Conservation (phyloP, 176 grass and related monocot genomes). For the Olyra latifolia region DNA sequence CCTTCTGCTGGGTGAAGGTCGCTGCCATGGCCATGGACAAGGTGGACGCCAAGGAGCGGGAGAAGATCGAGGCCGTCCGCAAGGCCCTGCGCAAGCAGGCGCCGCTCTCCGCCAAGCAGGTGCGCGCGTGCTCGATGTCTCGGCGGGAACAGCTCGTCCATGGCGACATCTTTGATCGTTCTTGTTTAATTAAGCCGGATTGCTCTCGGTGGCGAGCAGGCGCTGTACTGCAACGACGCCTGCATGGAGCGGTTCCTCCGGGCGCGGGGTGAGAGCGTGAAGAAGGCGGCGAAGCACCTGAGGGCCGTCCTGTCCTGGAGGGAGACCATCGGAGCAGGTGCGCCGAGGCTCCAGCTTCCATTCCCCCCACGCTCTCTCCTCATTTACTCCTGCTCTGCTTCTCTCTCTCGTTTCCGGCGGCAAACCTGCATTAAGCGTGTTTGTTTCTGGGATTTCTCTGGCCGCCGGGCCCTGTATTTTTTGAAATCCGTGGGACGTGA, state of each 20-base stretch:
- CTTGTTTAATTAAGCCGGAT: conserved; percentile 3
- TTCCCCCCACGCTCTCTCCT: background rate
- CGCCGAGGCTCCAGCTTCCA: background rate
- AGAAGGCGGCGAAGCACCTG: conserved; percentile 94
- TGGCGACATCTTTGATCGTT: background rate
- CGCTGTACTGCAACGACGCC: conserved; percentile 87
- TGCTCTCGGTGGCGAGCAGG: conserved; percentile 46
- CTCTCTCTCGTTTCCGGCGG: background rate
- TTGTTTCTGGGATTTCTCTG: background rate
- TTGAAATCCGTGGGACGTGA: conserved; percentile 29
- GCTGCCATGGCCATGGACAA: conserved; percentile 68
- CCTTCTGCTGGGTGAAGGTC: background rate
- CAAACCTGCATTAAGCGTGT: background rate
- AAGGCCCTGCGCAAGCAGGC: conserved; percentile 83
- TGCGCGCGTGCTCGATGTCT: conserved; percentile 3
- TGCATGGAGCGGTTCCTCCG: conserved; percentile 81
- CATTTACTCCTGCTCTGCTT: conserved; percentile 8
- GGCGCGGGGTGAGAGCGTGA: conserved; percentile 67
- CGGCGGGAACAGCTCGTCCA: background rate
- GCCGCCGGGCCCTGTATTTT: background rate
- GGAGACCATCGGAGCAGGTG: conserved; percentile 82
- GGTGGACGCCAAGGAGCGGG: conserved; percentile 68
- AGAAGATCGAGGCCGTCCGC: conserved; percentile 74
- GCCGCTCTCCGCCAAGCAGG: conserved; percentile 83
- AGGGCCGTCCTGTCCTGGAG: conserved; percentile 84